These are phyloP conservation scores for Blastomyces emzantsi DNA, from an alignment of 2,329 filamentous ascomycete genomes.

Conservation along the genomic window DNA sequence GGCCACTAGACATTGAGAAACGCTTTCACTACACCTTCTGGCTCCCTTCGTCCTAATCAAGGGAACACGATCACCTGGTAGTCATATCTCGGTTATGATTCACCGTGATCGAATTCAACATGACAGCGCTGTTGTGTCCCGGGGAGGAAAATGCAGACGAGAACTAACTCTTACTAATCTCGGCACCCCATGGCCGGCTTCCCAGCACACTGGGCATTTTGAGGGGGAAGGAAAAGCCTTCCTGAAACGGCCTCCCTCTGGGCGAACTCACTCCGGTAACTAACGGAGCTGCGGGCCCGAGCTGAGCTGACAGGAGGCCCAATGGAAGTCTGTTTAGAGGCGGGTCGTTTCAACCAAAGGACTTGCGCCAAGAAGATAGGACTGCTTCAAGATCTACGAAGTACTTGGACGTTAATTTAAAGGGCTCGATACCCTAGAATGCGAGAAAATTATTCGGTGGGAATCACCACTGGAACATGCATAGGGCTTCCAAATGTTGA, in stretches of 20 bases:
- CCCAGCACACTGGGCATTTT: background rate
- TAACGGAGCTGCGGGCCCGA: background rate
- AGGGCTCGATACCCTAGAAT: background rate
- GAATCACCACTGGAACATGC: background rate
- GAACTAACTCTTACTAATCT: background rate
- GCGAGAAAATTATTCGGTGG: background rate
- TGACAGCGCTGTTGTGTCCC: background rate
- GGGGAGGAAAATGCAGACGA: background rate
- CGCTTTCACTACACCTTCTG: background rate
- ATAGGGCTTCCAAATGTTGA: background rate
- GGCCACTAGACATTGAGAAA: background rate
- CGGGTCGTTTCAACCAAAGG: background rate
- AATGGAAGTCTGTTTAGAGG: too few relatives aligned
- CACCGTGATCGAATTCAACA: background rate
- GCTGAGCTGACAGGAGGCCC: background rate
- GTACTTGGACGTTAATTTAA: background rate
- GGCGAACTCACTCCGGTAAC: background rate
- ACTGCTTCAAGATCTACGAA: background rate
- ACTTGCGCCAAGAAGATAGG: background rate
- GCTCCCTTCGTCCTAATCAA: too few relatives aligned
- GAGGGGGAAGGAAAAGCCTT: background rate
- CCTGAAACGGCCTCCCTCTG: background rate
- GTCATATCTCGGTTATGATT: background rate
- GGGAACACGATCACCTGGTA: background rate
- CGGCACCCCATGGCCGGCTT: background rate